phyloP scores from a whole-genome alignment of 1,139 yeast species.

The Sugiyamaella castrensis region DNA sequence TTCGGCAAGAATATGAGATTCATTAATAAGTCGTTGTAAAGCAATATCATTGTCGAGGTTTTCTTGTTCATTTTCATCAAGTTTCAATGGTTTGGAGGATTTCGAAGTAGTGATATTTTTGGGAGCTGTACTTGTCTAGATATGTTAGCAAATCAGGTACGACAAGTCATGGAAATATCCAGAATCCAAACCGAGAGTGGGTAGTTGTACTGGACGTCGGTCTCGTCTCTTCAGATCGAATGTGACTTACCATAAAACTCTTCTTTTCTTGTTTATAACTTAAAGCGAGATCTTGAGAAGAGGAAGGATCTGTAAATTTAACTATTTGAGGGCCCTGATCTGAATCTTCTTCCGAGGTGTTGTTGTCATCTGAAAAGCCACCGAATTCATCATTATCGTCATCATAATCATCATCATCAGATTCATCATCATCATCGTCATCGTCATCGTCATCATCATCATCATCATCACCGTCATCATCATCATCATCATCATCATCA shows the following conservation, averaged over 20 bases:
- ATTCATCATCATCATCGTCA: conserved; percentile 19
- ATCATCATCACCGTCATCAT: conserved; percentile 20
- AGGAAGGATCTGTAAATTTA: conserved; percentile 11
- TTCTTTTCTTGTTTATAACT: conserved; percentile 43
- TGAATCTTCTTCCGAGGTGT: neutral
- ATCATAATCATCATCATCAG: conserved; percentile 26
- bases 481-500: conserved; percentile 3
- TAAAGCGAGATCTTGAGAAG: conserved; percentile 11
- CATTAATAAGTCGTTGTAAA: conserved; percentile 74
- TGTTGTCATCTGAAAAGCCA: neutral
- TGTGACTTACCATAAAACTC: conserved; percentile 33
- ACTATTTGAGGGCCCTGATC: conserved; percentile 13
- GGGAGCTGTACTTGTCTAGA: conserved; percentile 42
- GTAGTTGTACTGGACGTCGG: too few relatives aligned
- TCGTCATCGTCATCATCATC: conserved; percentile 43
- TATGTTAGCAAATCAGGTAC: too few relatives aligned
- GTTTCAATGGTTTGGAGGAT: too few relatives aligned
- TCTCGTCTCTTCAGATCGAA: too few relatives aligned
- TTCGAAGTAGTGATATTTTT: too few relatives aligned
- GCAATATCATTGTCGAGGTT: conserved; percentile 72
- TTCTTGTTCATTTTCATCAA: conserved; percentile 31
- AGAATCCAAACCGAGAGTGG: too few relatives aligned
- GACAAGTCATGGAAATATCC: too few relatives aligned
- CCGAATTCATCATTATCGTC: conserved; percentile 26
- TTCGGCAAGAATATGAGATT: conserved; percentile 78